Conservation (phyloP, 345 rosid species). For the Aquilaria yunnanensis region DNA sequence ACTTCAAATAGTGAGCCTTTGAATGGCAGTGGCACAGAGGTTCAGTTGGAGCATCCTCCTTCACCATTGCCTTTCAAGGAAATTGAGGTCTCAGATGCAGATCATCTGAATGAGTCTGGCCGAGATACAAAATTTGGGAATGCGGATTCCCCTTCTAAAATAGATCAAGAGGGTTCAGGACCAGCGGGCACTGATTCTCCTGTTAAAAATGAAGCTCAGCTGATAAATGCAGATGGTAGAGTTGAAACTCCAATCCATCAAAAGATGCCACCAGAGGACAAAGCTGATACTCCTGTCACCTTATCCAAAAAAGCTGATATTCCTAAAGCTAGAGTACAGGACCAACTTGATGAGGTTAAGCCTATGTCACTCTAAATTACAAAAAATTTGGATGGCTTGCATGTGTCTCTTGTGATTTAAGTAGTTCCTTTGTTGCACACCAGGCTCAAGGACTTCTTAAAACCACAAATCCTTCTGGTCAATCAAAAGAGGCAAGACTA, state of each 20-base stretch:
- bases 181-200: constrained; percentile 31
- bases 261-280: constrained; percentile 38
- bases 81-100: constrained; percentile 35
- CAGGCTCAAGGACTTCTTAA: constrained; percentile 97
- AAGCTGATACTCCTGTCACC: constrained; percentile 20
- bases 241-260: constrained; percentile 32
- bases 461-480: constrained; percentile 76
- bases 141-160: constrained; percentile 34
- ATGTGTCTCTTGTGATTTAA: constrained; percentile 6
- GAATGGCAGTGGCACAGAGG: constrained; percentile 41
- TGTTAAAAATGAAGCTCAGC: constrained; percentile 25
- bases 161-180: constrained; percentile 38
- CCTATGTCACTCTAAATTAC: constrained; percentile 4
- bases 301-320: constrained; percentile 23
- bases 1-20: constrained; percentile 33
- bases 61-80: constrained; percentile 41
- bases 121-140: constrained; percentile 21
- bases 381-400: constrained; percentile 7
- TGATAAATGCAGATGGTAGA: constrained; percentile 31
- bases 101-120: constrained; percentile 26
- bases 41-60: constrained; percentile 27
- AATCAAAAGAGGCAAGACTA: constrained; percentile 96
- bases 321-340: constrained; percentile 48
- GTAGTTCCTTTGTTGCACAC: constrained; percentile 23
- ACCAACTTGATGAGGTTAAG: constrained; percentile 92